A percentile compares a stretch with the other conserved stretches of the same genome.
Evolutionary conservation across 306 rosid genomes (phyloP).

Genomic region (Cucumis cinereus): DNA sequence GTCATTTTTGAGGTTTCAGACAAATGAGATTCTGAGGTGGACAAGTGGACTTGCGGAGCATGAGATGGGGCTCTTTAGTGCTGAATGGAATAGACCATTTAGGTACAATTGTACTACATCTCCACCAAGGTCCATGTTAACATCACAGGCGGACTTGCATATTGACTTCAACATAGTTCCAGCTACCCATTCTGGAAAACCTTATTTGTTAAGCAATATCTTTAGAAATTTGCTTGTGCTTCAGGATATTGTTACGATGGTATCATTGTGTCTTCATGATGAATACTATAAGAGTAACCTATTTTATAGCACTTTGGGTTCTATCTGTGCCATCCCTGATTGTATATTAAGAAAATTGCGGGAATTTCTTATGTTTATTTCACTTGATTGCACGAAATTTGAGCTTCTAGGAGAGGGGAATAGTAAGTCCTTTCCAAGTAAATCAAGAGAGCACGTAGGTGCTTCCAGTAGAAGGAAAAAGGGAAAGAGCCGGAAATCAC

Average conservation of each 20-base stretch:
- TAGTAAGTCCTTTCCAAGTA: conserved; percentile 37
- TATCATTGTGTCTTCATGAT: conserved; percentile 27
- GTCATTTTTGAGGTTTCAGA: conserved; percentile 49
- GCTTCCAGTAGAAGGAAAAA: conserved; percentile 59
- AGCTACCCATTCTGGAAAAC: conserved; percentile 37
- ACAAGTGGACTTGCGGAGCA: conserved; percentile 38
- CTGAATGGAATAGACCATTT: conserved; percentile 28
- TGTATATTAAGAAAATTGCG: conserved; percentile 65
- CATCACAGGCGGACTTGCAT: conserved; percentile 30
- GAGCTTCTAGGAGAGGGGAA: conserved; percentile 60
- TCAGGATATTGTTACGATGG: conserved; percentile 45
- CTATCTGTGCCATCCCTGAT: conserved; percentile 73
- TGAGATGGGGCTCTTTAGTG: conserved; percentile 55
- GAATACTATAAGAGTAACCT: conserved; percentile 47
- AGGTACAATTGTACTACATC: conserved; percentile 26
- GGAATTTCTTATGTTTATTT: conserved; percentile 76
- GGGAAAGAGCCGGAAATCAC: conserved; percentile 55
- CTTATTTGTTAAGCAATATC: conserved; percentile 36
- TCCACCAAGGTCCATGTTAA: conserved; percentile 23
- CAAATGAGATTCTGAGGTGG: conserved; percentile 44
- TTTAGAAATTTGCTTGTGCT: conserved; percentile 56
- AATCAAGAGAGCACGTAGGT: conserved; percentile 51
- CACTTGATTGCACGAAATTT: conserved; percentile 79
- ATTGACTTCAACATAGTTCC: conserved; percentile 49
- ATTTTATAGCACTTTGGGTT: conserved; percentile 69